Conservation (phyloP, 148 eudicot species). For the Spergularia marina region DNA sequence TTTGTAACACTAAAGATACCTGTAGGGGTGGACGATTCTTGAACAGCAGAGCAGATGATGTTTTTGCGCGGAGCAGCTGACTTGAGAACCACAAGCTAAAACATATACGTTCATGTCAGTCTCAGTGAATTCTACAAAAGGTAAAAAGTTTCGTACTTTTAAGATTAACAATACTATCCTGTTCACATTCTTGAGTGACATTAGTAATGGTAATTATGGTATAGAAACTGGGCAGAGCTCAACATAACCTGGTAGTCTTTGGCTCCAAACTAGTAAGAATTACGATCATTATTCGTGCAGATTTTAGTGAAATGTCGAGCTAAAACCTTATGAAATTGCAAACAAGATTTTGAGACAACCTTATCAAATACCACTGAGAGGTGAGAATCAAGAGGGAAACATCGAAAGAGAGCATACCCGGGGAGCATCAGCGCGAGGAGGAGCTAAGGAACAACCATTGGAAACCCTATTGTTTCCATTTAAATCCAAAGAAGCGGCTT, state of each 20-base stretch:
- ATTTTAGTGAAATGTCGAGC: no score
- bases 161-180: no score
- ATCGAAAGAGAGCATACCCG: constrained; percentile 17
- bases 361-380: not conserved
- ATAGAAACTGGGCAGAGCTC: no score
- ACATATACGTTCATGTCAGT: not conserved
- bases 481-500: constrained; percentile 22
- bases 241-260: no score
- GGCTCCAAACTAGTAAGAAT: no score
- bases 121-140: not conserved
- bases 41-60: constrained; percentile 61
- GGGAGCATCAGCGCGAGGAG: constrained; percentile 30
- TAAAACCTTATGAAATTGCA: no score
- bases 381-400: not conserved
- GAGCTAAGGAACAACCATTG: constrained; percentile 26
- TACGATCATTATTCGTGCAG: no score
- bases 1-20: constrained; percentile 31
- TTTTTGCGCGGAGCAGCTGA: constrained; percentile 28
- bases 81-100: constrained; percentile 42
- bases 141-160: no score
- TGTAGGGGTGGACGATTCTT: constrained; percentile 74
- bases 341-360: not conserved
- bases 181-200: no score
- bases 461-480: constrained; percentile 35
- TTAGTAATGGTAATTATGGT: no score